These are phyloP conservation scores for Quercus berberidifolia DNA, from an alignment of 306 rosid genomes.

Conservation along the genomic window DNA sequence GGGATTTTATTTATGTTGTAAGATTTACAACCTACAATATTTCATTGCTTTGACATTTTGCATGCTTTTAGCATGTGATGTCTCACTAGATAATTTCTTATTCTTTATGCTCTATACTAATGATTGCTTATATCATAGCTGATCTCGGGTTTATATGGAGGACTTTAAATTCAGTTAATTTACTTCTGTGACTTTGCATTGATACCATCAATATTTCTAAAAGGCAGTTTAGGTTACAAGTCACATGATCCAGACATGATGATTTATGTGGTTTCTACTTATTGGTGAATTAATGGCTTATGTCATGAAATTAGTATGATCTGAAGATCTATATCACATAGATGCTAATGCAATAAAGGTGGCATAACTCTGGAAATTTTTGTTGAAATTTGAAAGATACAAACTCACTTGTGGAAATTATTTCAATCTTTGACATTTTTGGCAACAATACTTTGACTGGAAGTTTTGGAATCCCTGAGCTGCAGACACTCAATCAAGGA, in stretches of 20 bases:
- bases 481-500: not conserved
- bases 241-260: not conserved
- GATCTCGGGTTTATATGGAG: not conserved
- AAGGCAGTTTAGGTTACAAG: too few relatives aligned
- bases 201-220: not conserved
- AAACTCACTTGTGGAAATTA: not conserved
- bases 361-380: not conserved
- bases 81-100: not conserved
- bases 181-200: not conserved
- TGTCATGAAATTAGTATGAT: not conserved
- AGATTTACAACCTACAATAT: not conserved
- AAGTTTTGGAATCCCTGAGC: conserved; percentile 6
- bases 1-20: too few relatives aligned
- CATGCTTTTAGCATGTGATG: not conserved
- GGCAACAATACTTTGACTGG: not conserved
- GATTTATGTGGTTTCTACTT: not conserved
- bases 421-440: not conserved
- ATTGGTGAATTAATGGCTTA: not conserved
- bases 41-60: not conserved
- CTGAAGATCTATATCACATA: not conserved
- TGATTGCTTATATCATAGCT: not conserved
- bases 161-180: not conserved
- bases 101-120: not conserved
- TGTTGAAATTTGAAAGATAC: not conserved
- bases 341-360: not conserved